Conservation (phyloP, 345 rosid species). For the Pugionium dolabratum region DNA sequence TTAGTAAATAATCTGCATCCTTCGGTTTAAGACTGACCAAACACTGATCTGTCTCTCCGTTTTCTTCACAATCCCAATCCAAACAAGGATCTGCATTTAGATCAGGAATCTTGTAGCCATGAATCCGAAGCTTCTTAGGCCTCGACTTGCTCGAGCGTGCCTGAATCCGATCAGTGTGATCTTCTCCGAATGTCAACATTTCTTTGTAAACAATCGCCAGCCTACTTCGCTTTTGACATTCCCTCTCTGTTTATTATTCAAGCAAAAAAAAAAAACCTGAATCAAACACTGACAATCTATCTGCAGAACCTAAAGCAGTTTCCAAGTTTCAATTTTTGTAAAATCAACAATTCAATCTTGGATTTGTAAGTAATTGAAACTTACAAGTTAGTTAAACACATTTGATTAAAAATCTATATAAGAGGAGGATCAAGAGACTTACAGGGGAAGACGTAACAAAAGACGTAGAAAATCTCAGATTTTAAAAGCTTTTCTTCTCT, state of each 20-base stretch:
- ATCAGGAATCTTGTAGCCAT: constrained; percentile 30
- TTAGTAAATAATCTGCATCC: constrained; percentile 86
- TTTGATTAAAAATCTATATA: constrained; percentile 19
- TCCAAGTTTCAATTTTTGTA: background rate
- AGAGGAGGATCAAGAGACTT: constrained; percentile 28
- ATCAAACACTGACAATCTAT: constrained; percentile 9
- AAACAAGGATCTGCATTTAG: constrained; percentile 36
- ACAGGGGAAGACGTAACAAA: constrained; percentile 29
- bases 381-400: background rate
- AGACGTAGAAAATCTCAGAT: constrained; percentile 17
- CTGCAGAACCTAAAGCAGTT: background rate
- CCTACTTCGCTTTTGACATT: background rate
- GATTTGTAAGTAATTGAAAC: background rate
- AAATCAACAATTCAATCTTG: background rate
- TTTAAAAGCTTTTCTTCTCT: constrained; percentile 16
- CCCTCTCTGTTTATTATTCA: background rate
- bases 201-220: background rate
- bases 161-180: constrained; percentile 19
- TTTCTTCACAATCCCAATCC: constrained; percentile 32
- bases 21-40: constrained; percentile 49
- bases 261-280: constrained; percentile 1
- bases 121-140: constrained; percentile 32
- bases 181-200: constrained; percentile 36
- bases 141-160: constrained; percentile 29
- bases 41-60: background rate